Conservation (phyloP, 2,329 filamentous ascomycete genomes). For the Cladosporium phlei region DNA sequence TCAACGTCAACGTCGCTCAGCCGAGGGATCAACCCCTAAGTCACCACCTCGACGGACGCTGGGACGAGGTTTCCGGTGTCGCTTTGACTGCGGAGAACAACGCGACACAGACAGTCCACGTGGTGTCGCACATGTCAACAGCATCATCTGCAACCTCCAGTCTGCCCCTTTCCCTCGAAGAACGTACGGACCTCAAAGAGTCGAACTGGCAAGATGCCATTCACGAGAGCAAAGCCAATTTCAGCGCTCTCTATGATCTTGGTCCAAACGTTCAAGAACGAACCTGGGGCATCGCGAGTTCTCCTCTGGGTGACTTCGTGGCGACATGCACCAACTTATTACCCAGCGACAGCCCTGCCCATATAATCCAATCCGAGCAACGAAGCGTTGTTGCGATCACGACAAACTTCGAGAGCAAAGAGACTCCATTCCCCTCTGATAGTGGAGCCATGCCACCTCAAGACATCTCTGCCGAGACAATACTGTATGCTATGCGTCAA, state of each 20-base stretch:
- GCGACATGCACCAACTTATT: constrained; percentile 50
- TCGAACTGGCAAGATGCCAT: constrained; percentile 41
- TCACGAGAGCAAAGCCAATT: constrained; percentile 35
- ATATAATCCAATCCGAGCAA: constrained; percentile 40
- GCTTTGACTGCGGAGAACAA: constrained; percentile 19
- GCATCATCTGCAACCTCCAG: constrained; percentile 30
- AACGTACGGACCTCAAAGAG: neutral
- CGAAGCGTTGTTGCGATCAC: constrained; percentile 2
- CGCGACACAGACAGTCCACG: constrained; percentile 28
- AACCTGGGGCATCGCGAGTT: constrained; percentile 50
- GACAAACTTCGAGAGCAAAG: neutral
- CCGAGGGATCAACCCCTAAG: constrained; percentile 17
- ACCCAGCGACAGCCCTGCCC: constrained; percentile 55
- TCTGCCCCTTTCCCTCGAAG: constrained; percentile 22
- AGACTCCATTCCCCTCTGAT: neutral
- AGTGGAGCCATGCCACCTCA: neutral
- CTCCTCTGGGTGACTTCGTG: constrained; percentile 44
- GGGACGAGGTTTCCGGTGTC: constrained; percentile 39
- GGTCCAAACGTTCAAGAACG: constrained; percentile 46
- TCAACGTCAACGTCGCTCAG: constrained; percentile 25
- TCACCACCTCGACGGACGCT: constrained; percentile 38
- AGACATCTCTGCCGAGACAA: constrained; percentile 1
- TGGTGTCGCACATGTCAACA: constrained; percentile 36
- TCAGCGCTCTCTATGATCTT: constrained; percentile 48
- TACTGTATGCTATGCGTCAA: constrained; percentile 3